phyloP scores from a whole-genome alignment of 176 grass and related monocot species.

The Eragrostis nindensis region DNA sequence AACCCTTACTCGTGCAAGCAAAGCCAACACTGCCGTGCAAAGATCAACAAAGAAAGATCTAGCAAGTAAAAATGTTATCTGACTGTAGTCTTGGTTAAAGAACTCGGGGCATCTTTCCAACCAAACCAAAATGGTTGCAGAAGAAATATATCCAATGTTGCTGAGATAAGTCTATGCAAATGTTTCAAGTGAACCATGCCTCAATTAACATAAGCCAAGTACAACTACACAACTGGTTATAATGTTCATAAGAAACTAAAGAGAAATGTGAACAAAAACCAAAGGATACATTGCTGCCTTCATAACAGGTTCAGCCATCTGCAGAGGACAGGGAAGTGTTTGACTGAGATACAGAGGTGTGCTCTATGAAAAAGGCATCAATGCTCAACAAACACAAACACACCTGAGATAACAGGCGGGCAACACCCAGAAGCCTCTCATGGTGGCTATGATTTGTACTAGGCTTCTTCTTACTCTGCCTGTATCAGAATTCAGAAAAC shows the following conservation, averaged over 20 bases:
- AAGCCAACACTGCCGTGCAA: conserved; percentile 62
- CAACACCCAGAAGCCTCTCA: conserved; percentile 76
- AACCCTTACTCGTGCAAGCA: conserved; percentile 77
- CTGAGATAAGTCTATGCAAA: neutral
- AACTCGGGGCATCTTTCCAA: conserved; percentile 29
- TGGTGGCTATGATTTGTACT: conserved; percentile 62
- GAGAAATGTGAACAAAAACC: neutral
- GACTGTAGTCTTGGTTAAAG: conserved; percentile 64
- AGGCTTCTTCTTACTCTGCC: conserved; percentile 59
- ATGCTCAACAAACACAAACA: conserved; percentile 2
- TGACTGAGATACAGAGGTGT: neutral
- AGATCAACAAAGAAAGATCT: conserved; percentile 88
- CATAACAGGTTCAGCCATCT: conserved; percentile 90
- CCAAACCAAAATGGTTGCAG: conserved; percentile 13
- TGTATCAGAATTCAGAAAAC: conserved; percentile 32
- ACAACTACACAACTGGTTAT: neutral
- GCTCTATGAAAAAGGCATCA: neutral
- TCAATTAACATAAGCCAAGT: neutral
- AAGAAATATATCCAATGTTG: conserved; percentile 3
- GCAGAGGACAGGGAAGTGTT: conserved; percentile 32
- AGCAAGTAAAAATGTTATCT: conserved; percentile 89
- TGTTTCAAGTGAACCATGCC: conserved; percentile 7
- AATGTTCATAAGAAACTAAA: conserved; percentile 10
- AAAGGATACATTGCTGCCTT: conserved; percentile 92
- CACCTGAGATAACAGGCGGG: conserved; percentile 81